Evolutionary conservation across 2,329 filamentous ascomycete genomes (phyloP).

Genomic region (Exophiala lecanii-corni): DNA sequence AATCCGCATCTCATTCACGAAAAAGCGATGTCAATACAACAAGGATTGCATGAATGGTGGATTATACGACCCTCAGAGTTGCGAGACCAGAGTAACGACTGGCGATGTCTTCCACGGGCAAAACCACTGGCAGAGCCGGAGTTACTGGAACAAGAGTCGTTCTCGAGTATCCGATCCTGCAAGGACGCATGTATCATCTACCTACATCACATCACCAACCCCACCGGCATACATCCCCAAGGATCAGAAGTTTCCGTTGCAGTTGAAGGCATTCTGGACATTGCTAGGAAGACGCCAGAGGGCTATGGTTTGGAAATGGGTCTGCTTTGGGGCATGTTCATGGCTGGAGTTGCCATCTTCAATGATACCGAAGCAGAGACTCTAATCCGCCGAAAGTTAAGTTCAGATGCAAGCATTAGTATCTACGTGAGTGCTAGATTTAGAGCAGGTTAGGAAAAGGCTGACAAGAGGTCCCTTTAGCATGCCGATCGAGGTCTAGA

Average conservation of each 20-base stretch:
- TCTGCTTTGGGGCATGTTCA: constrained; percentile 4
- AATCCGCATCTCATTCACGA: constrained; percentile 3
- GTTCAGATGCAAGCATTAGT: constrained; percentile 4
- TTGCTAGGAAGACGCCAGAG: constrained; percentile 4
- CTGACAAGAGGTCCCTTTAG: constrained; percentile 4
- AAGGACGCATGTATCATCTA: constrained; percentile 5
- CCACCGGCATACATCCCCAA: constrained; percentile 2
- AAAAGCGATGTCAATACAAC: constrained; percentile 3
- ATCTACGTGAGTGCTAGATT: constrained; percentile 3
- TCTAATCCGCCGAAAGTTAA: constrained; percentile 6
- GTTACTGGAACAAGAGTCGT: constrained; percentile 3
- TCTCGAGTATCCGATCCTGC: constrained; percentile 4
- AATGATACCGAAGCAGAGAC: constrained; percentile 4
- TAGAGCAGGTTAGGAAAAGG: neutral
- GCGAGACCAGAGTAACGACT: constrained; percentile 5
- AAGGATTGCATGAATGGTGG: constrained; percentile 4
- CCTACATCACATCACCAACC: constrained; percentile 4
- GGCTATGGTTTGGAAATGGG: constrained; percentile 3
- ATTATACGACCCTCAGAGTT: neutral
- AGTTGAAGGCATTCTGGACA: constrained; percentile 4
- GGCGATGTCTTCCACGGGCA: neutral
- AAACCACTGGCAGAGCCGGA: constrained; percentile 4
- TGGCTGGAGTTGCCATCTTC: constrained; percentile 5
- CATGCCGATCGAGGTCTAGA: constrained; percentile 4
- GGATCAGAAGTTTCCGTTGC: constrained; percentile 3